Base-by-base conservation (phyloP, 257 asterid genomes). In the Petunia secreta region DNA sequence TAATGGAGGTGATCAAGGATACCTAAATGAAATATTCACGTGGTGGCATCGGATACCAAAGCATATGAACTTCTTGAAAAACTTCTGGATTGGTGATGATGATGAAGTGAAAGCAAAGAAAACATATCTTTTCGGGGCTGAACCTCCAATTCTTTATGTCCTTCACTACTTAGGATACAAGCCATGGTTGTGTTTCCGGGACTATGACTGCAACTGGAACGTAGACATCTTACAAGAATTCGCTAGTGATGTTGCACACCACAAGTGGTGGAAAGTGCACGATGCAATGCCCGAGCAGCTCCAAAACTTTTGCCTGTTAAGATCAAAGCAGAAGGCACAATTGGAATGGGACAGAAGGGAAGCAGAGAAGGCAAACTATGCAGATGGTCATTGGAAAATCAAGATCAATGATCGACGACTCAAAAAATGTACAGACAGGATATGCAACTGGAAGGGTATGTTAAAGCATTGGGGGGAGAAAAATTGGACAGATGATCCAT, bases 21-120 rank as follows among this genome's bases (percentile, higher is more conserved):
- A 94, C 84, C 37, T 94, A 79, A 94, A 94, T 8, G 97, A 94
- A 74, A 82, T 94, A 15, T 92, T 94, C 64, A 91, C 98, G 0
- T 91, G 97, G 97, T 94, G 98, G 98, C 98, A 94, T 54, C 80
- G 98, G 36, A 85, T 94, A 11, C 98, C 98, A 0, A 94, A 91
- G 85, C 98, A 90, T 85, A 89, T 91, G 96, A 94, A 94, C 80
- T 94, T 92, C 83, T 75, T 92, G 43, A 94, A 94, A 50, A 90
- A 94, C 76, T 92, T 94, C 80, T 94, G 98, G 98, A 39, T 87
- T 11, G 98, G 98, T 0, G 98, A 94, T n/a, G 97, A 92, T 15
- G 92, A 87, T 40, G 74, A 2, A 2, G 92, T 88, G 13, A 92
- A 83, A 82, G 83, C 38, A 55, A 92, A 88, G 90, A 94, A 94